Evolutionary conservation across 257 asterid species (phyloP).

Genomic region (Solanum virginianum): DNA sequence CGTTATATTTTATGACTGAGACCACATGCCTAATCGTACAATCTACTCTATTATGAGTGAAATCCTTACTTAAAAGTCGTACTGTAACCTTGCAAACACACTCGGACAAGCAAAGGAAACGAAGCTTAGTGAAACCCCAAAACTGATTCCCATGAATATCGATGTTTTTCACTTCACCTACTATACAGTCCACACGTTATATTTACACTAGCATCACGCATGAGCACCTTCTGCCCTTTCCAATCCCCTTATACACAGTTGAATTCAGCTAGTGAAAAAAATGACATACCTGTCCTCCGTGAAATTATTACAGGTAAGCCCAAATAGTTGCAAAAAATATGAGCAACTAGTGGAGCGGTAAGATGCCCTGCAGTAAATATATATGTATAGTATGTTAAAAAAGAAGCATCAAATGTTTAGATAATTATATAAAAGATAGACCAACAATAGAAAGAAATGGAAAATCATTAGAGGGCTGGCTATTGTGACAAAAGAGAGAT

Average conservation of each 20-base stretch:
- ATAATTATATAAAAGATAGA: neutral
- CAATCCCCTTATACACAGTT: neutral
- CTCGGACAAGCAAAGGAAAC: neutral
- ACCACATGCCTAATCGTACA: neutral
- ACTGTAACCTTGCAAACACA: neutral
- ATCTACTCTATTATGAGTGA: neutral
- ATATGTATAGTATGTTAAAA: neutral
- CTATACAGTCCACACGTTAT: neutral
- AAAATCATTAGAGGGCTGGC: neutral
- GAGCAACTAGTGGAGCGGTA: slow-evolving; percentile 75
- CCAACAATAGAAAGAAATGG: neutral
- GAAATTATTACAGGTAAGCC: slow-evolving; percentile 70
- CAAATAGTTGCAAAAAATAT: slow-evolving; percentile 85
- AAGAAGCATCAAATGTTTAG: neutral
- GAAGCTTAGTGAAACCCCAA: neutral
- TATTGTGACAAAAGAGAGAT: neutral
- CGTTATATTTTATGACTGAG: neutral
- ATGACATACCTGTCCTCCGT: slow-evolving; percentile 45
- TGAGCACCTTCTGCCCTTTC: neutral
- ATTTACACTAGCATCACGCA: neutral
- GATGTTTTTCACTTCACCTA: neutral
- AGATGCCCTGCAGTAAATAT: slow-evolving; percentile 50
- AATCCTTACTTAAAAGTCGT: neutral
- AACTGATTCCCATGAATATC: neutral
- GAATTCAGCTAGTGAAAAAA: neutral